Evolutionary conservation across 495 filamentous ascomycete genomes (phyloP).

Genomic region (Mycothermus thermophilus): DNA sequence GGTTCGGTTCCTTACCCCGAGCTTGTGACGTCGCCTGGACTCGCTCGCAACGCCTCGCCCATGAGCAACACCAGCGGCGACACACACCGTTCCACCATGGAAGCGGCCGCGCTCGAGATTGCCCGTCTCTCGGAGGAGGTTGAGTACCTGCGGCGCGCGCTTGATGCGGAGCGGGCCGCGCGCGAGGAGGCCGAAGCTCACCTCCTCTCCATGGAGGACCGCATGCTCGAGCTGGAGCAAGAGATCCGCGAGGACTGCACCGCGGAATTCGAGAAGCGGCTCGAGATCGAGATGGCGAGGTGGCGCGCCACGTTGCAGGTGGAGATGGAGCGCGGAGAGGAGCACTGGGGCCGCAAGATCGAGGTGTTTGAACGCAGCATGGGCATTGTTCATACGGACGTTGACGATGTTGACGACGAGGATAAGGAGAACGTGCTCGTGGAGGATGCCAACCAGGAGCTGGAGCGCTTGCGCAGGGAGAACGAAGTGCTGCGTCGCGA

Average conservation of each 20-base stretch:
- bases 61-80: slow-evolving; percentile 38
- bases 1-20: slow-evolving; percentile 18
- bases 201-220: slow-evolving; percentile 48
- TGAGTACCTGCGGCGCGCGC: slow-evolving; percentile 53
- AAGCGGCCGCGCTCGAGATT: slow-evolving; percentile 61
- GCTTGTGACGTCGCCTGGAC: slow-evolving; percentile 10
- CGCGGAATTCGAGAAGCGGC: slow-evolving; percentile 64
- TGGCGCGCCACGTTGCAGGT: slow-evolving; percentile 63
- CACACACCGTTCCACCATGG: slow-evolving; percentile 52
- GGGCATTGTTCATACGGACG: slow-evolving; percentile 15
- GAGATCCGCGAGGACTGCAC: slow-evolving; percentile 84
- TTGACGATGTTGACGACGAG: slow-evolving; percentile 23
- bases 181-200: slow-evolving; percentile 47
- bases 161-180: slow-evolving; percentile 38
- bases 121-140: slow-evolving; percentile 59
- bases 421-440: slow-evolving; percentile 39
- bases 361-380: slow-evolving; percentile 68
- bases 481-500: slow-evolving; percentile 37
- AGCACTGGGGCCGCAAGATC: slow-evolving; percentile 80
- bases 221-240: slow-evolving; percentile 58
- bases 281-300: slow-evolving; percentile 57
- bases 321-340: slow-evolving; percentile 61
- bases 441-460: slow-evolving; percentile 47
- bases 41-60: slow-evolving; percentile 22
- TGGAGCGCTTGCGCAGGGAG: slow-evolving; percentile 43